Percentiles rank a stretch among this genome's conserved stretches.
Evolutionary conservation across 2,329 filamentous ascomycete species (phyloP).

Genomic region (Pseudocercospora cruenta): DNA sequence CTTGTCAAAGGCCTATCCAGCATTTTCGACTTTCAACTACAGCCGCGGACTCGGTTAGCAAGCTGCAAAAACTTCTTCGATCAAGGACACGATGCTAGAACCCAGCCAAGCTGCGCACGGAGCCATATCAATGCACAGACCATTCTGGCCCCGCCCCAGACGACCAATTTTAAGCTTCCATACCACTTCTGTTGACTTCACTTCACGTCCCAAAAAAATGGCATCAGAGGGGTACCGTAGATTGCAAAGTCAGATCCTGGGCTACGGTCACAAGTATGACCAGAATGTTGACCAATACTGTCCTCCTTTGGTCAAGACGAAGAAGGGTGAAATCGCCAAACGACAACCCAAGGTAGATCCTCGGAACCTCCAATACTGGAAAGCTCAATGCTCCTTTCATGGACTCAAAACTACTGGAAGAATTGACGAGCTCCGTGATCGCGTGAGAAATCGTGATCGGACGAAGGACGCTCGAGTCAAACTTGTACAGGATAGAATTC

Average conservation of each 20-base stretch:
- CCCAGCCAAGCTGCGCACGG: too few species aligned
- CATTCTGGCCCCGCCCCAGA: too few species aligned
- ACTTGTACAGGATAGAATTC: constrained; percentile 3
- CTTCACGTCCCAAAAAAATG: too few species aligned
- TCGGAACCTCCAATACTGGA: constrained; percentile 10
- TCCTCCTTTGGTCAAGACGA: background rate
- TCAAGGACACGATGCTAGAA: too few species aligned
- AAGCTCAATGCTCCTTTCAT: constrained; percentile 22
- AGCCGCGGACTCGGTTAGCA: too few species aligned
- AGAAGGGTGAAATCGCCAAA: constrained; percentile 11
- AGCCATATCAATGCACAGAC: too few species aligned
- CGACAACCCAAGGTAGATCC: constrained; percentile 11
- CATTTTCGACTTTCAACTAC: too few species aligned
- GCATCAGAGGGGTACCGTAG: too few species aligned
- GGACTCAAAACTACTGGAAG: constrained; percentile 6
- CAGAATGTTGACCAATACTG: constrained; percentile 6
- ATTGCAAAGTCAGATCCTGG: background rate
- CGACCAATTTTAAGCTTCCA: too few species aligned
- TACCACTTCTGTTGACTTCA: too few species aligned
- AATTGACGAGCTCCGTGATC: constrained; percentile 12
- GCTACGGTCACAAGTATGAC: constrained; percentile 10
- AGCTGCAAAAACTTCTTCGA: too few species aligned
- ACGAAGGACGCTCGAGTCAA: background rate
- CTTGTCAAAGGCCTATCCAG: too few species aligned
- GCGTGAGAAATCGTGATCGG: constrained; percentile 2